Evolutionary conservation across 768 basidiomycete genomes (phyloP).

Genomic region (Leccinum fibrillosum): DNA sequence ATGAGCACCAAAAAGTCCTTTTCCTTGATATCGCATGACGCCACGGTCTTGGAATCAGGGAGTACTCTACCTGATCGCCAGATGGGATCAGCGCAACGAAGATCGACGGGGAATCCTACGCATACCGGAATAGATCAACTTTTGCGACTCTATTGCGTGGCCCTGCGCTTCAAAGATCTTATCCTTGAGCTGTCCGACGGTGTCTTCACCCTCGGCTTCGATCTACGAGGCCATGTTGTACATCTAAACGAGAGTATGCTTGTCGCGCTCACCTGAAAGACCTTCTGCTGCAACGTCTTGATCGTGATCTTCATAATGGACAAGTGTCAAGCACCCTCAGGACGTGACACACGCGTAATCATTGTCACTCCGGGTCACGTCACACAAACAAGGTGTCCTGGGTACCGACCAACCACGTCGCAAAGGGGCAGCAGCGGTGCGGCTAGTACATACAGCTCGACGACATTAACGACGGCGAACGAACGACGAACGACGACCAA

Average conservation of each 20-base stretch:
- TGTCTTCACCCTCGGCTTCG: slow-evolving; percentile 74
- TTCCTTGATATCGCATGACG: slow-evolving; percentile 89
- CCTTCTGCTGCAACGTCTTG: slow-evolving; percentile 93
- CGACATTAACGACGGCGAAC: slow-evolving; percentile 1
- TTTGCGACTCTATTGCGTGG: slow-evolving; percentile 73
- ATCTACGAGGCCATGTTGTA: slow-evolving; percentile 40
- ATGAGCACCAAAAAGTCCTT: slow-evolving; percentile 99
- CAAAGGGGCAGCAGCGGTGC: slow-evolving; percentile 20
- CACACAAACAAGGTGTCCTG: slow-evolving; percentile 16
- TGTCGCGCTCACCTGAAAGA: slow-evolving; percentile 61
- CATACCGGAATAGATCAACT: slow-evolving; percentile 92
- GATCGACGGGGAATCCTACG: slow-evolving; percentile 7
- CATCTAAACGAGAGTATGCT: background rate
- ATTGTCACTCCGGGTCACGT: slow-evolving; percentile 18
- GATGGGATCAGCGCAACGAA: slow-evolving; percentile 1
- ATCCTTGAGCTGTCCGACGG: slow-evolving; percentile 74
- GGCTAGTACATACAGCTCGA: background rate
- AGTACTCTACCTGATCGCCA: slow-evolving; percentile 78
- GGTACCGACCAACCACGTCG: slow-evolving; percentile 21
- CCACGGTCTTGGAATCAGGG: slow-evolving; percentile 82
- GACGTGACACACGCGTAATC: slow-evolving; percentile 24
- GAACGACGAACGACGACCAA: slow-evolving; percentile 13
- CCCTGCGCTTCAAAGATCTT: slow-evolving; percentile 79
- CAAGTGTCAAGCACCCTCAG: slow-evolving; percentile 12
- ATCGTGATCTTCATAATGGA: slow-evolving; percentile 85